Conservation (phyloP, 768 basidiomycete genomes). For the Suillus fuscotomentosus region DNA sequence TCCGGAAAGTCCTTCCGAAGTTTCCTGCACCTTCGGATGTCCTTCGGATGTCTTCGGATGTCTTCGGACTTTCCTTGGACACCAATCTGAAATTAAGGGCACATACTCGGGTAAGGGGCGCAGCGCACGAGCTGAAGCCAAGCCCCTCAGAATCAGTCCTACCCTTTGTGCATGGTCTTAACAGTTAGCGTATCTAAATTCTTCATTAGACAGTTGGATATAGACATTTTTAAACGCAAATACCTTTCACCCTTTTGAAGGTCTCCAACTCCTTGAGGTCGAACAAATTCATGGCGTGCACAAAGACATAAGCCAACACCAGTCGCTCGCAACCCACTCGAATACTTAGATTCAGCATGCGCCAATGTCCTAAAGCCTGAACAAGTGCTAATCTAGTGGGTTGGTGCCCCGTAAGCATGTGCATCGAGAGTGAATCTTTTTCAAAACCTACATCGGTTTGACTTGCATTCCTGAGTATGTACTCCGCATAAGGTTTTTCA, state of each 20-base stretch:
- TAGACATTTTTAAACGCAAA: neutral
- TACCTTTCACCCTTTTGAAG: conserved; percentile 22
- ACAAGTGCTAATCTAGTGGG: conserved; percentile 29
- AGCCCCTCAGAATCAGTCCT: too few species aligned
- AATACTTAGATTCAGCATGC: conserved; percentile 17
- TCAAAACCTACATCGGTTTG: conserved; percentile 19
- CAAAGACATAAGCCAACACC: conserved; percentile 31
- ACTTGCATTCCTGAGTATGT: conserved; percentile 20
- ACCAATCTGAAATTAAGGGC: too few species aligned
- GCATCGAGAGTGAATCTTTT: neutral
- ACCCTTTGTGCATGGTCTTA: too few species aligned
- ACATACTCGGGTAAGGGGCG: too few species aligned
- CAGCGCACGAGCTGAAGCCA: too few species aligned
- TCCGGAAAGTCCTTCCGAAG: too few species aligned
- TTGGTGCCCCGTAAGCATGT: neutral
- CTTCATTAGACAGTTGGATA: neutral
- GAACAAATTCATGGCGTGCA: conserved; percentile 29
- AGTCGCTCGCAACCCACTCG: conserved; percentile 21
- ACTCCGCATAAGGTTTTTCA: conserved; percentile 20
- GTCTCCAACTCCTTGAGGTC: conserved; percentile 21
- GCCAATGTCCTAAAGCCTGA: conserved; percentile 26
- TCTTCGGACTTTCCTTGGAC: too few species aligned
- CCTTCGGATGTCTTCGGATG: too few species aligned
- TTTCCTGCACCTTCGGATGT: too few species aligned
- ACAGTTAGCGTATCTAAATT: conserved; percentile 19